These are phyloP conservation scores for Tricholoma matsutake DNA, from an alignment of 768 basidiomycete genomes.

Conservation along the genomic window DNA sequence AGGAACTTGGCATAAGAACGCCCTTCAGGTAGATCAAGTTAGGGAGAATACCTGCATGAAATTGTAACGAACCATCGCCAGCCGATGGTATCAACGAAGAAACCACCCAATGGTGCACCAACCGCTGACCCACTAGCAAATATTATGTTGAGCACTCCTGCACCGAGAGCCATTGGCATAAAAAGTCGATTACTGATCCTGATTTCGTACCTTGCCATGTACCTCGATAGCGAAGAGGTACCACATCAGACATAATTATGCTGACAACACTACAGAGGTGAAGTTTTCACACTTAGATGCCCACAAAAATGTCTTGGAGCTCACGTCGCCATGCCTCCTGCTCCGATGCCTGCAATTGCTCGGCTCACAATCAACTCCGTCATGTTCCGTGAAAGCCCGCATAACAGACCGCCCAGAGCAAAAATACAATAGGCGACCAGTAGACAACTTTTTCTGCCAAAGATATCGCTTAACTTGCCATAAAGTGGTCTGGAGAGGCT, in stretches of 20 bases:
- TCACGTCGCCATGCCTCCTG: slow-evolving; percentile 62
- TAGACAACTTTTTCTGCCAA: slow-evolving; percentile 57
- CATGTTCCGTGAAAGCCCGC: slow-evolving; percentile 53
- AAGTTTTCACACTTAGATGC: not conserved
- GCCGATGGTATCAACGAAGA: slow-evolving; percentile 59
- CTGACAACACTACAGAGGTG: slow-evolving; percentile 44
- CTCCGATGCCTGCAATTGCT: slow-evolving; percentile 57
- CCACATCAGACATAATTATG: slow-evolving; percentile 65
- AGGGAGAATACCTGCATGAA: not conserved
- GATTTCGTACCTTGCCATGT: slow-evolving; percentile 59
- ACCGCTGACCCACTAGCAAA: slow-evolving; percentile 54
- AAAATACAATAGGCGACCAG: slow-evolving; percentile 54
- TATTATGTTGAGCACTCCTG: slow-evolving; percentile 58
- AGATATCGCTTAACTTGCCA: slow-evolving; percentile 65
- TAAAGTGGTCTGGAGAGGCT: slow-evolving; percentile 47
- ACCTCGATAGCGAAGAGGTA: slow-evolving; percentile 58
- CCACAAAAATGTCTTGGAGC: slow-evolving; percentile 14
- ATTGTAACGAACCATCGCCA: slow-evolving; percentile 52
- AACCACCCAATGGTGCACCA: slow-evolving; percentile 63
- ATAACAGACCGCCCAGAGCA: slow-evolving; percentile 49
- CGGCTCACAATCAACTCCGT: slow-evolving; percentile 50
- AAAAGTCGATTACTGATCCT: not conserved
- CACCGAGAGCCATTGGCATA: not conserved
- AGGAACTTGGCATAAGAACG: slow-evolving; percentile 61
- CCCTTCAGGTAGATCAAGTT: slow-evolving; percentile 31